Evolutionary conservation across 75 land plant species (phyloP).

Genomic region (Azolla pinnata): DNA sequence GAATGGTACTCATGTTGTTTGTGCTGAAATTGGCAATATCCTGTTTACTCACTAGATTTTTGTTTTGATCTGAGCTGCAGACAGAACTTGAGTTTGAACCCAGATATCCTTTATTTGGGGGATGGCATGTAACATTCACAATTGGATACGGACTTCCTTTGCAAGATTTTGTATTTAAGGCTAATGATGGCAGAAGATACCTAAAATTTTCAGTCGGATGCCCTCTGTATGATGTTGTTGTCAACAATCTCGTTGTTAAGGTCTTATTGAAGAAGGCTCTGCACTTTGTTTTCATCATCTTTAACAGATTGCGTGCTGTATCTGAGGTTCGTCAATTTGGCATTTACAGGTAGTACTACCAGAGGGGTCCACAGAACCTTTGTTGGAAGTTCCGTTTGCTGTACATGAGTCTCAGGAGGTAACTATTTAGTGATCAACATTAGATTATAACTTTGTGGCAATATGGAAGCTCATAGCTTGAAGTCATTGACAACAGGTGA

Average conservation of each 20-base stretch:
- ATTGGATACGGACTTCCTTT: conserved; percentile 93
- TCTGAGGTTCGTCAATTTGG: neutral
- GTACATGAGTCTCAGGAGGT: conserved; percentile 73
- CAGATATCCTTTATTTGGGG: conserved; percentile 92
- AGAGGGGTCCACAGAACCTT: conserved; percentile 76
- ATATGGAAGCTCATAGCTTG: no score
- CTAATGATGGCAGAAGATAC: conserved; percentile 59
- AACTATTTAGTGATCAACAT: no score
- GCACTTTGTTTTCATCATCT: neutral
- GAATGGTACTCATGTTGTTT: no score
- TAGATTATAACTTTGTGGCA: no score
- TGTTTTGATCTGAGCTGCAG: conserved; percentile 37
- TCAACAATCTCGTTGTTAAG: conserved; percentile 54
- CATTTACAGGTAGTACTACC: conserved; percentile 77
- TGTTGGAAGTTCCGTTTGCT: conserved; percentile 49
- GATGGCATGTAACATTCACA: conserved; percentile 89
- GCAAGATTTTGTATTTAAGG: conserved; percentile 63
- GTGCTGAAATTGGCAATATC: no score
- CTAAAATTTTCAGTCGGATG: conserved; percentile 71
- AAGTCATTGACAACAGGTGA: no score
- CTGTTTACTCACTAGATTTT: no score
- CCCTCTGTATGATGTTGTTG: conserved; percentile 54
- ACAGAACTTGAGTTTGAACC: conserved; percentile 91
- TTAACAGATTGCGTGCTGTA: neutral
- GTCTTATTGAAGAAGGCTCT: conserved; percentile 11